Conservation (phyloP, 2,329 filamentous ascomycete species). For the Trichophyton rubrum region DNA sequence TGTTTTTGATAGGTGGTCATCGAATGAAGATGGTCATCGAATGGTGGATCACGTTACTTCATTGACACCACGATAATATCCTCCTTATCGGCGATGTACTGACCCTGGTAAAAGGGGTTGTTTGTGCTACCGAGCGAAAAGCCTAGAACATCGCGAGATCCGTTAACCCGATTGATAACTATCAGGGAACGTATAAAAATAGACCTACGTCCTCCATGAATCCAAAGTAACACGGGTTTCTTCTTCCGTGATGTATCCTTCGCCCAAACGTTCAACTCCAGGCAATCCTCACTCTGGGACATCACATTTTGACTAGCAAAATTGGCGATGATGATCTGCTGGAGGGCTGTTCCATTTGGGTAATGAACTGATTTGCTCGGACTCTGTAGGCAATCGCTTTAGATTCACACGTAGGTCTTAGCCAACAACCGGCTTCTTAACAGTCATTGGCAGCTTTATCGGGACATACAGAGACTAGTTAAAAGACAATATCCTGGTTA, state of each 20-base stretch:
- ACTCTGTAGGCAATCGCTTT: not conserved
- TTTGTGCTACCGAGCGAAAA: slow-evolving; percentile 18
- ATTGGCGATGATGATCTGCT: slow-evolving; percentile 5
- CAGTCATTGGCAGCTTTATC: not conserved
- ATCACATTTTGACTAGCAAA: slow-evolving; percentile 8
- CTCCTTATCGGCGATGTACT: slow-evolving; percentile 6
- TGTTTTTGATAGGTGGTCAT: too few species aligned
- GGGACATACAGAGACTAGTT: not conserved
- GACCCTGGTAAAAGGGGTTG: slow-evolving; percentile 3
- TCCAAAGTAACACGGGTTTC: slow-evolving; percentile 7
- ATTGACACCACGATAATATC: slow-evolving; percentile 8
- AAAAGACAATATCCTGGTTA: not conserved
- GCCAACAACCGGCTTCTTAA: not conserved
- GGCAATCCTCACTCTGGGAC: slow-evolving; percentile 7
- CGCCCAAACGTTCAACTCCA: slow-evolving; percentile 8
- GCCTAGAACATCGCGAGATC: slow-evolving; percentile 15
- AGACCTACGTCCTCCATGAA: slow-evolving; percentile 7
- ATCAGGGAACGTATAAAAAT: not conserved
- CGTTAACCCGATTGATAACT: slow-evolving; percentile 15
- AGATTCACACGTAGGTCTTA: not conserved
- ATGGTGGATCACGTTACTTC: not conserved
- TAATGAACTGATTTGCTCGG: not conserved
- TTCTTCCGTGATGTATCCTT: not conserved
- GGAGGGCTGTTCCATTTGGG: not conserved
- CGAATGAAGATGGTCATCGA: too few species aligned